phyloP scores from a whole-genome alignment of 2,329 filamentous ascomycete species.

The Diaporthe velutina region DNA sequence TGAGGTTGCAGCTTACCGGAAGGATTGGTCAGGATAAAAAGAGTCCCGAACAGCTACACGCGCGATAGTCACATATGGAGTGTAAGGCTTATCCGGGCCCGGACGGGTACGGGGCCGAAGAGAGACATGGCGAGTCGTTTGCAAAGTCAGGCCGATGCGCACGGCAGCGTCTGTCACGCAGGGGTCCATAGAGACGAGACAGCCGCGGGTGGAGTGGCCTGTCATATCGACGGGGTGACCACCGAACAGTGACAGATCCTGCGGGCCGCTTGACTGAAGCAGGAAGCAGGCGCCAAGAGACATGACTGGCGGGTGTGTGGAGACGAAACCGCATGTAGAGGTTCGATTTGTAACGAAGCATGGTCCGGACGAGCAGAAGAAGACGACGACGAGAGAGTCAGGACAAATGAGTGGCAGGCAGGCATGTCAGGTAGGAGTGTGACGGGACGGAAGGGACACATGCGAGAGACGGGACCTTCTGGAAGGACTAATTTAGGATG shows the following conservation, averaged over 20 bases:
- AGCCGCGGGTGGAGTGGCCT: not conserved
- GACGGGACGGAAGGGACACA: not conserved
- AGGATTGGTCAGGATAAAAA: slow-evolving; percentile 20
- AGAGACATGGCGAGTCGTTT: not conserved
- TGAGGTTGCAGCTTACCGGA: slow-evolving; percentile 11
- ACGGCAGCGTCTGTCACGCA: not conserved
- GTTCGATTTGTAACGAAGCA: not conserved
- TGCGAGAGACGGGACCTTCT: not conserved
- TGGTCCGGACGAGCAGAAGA: no score
- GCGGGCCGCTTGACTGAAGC: not conserved
- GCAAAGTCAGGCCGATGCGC: not conserved
- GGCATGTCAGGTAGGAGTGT: not conserved
- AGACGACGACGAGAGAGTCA: not conserved
- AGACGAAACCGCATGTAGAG: not conserved
- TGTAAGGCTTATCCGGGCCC: not conserved
- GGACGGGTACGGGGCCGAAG: not conserved
- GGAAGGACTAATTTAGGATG: not conserved
- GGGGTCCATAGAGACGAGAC: not conserved
- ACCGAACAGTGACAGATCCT: slow-evolving; percentile 18
- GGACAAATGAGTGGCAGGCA: not conserved
- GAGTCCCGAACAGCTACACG: no score
- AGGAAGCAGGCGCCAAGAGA: not conserved
- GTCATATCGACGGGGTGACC: not conserved
- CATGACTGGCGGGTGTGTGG: not conserved
- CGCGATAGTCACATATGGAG: not conserved